phyloP scores from a whole-genome alignment of 768 basidiomycete species.

The Tylopilus sp. region DNA sequence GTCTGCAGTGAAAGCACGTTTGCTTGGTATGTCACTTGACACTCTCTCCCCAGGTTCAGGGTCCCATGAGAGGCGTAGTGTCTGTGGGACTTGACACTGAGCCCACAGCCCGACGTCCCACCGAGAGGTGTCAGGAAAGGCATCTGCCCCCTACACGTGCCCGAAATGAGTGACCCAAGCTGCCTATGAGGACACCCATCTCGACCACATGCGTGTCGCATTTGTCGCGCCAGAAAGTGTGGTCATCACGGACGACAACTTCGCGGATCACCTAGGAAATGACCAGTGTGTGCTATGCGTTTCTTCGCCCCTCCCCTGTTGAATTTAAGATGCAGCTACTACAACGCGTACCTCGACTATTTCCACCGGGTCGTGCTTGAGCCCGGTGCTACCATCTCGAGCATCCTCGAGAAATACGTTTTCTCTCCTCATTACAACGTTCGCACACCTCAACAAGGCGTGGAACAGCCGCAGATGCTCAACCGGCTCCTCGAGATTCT shows the following conservation, averaged over 20 bases:
- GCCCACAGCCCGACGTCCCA: too few relatives aligned
- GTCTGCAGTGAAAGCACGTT: background rate
- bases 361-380: slow-evolving; percentile 30
- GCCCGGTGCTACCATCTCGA: slow-evolving; percentile 28
- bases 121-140: too few relatives aligned
- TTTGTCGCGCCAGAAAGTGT: slow-evolving; percentile 26
- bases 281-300: slow-evolving; percentile 25
- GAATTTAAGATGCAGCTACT: slow-evolving; percentile 19
- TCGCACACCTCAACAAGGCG: slow-evolving; percentile 22
- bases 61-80: background rate
- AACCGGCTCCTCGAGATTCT: slow-evolving; percentile 56
- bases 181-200: slow-evolving; percentile 41
- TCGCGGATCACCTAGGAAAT: slow-evolving; percentile 27
- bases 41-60: background rate
- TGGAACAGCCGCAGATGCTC: slow-evolving; percentile 53
- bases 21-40: background rate
- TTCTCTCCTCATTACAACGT: slow-evolving; percentile 53
- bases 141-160: too few relatives aligned
- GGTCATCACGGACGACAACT: slow-evolving; percentile 23
- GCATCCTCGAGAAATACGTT: slow-evolving; percentile 56
- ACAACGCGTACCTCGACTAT: slow-evolving; percentile 33
- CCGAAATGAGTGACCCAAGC: too few relatives aligned
- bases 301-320: background rate
- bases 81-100: background rate
- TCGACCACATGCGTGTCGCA: slow-evolving; percentile 35